Evolutionary conservation across 2,329 filamentous ascomycete genomes (phyloP), one percentile per base, ranked within the genome.

Genomic region (Harringtonia lauricola): DNA sequence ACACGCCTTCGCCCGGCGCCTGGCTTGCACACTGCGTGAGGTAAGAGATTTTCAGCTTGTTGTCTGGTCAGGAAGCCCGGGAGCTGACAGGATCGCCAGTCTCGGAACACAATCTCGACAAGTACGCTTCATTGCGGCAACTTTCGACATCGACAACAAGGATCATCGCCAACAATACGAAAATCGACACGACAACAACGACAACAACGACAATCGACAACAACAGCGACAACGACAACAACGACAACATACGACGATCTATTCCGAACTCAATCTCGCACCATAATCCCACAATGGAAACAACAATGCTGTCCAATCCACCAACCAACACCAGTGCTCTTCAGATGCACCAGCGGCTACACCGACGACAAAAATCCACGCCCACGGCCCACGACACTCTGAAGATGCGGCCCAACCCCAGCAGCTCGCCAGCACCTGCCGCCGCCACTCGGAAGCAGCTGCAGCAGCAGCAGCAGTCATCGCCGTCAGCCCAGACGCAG

Each of bases 341-440:
- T 70, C 81, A 86, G 62, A 74, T 75, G 65, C 80, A 80, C 64
- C 77, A 81, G 63, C 77, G 78, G 67, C 74, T 79, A 66, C 87
- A 94, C 68, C 77, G 86, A 64, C 83, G 88, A 68, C 87, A 94
- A 71, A 82, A 86, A 59, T 95, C 88, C 58, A 90, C 85, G 59
- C 85, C 86, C 52, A 77, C 75, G 64, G 76, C 75, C 62, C 85
- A 86, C 66, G 85, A 90, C 62, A 77, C 79, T 57, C 75, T 78
- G 60, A 83, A 80, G 74, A 77, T 80, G 66, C 67, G 66, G 4
- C 41, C 24, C 44, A 75, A 71, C 66, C 71, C 62, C 70, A 68
- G 15, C 28, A 19, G 24, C 24, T 26, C 24, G 24, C 14, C 40
- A 15, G 22, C 39, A 8, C 8, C 18, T 21, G 33, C 26, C 31